A percentile compares a stretch with the other conserved stretches of the same genome.
Conservation (phyloP, 352 stramenopile species). For the Phytophthora kernoviae region DNA sequence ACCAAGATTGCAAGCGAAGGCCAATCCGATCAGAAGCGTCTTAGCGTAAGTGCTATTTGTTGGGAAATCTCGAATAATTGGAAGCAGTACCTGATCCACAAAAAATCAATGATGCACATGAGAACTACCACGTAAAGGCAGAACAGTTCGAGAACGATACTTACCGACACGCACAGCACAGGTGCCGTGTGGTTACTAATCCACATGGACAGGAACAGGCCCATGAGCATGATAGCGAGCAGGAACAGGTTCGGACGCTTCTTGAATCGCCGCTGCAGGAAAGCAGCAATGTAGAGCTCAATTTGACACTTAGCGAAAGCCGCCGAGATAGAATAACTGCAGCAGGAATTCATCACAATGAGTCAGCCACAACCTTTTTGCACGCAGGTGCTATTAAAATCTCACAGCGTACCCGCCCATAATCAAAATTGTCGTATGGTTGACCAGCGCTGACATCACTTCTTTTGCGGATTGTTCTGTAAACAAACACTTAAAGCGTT, state of each 20-base stretch:
- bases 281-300: conserved; percentile 90
- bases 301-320: conserved; percentile 93
- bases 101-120: conserved; percentile 1
- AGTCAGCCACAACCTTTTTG: conserved; percentile 4
- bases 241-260: conserved; percentile 90
- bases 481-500: background rate
- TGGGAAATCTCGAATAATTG: conserved; percentile 90
- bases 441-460: conserved; percentile 90
- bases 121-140: conserved; percentile 2
- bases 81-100: conserved; percentile 58
- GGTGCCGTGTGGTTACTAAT: conserved; percentile 94
- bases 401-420: conserved; percentile 79
- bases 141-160: background rate
- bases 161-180: conserved; percentile 91
- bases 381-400: background rate
- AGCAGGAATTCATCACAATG: background rate
- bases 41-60: conserved; percentile 89
- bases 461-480: conserved; percentile 84
- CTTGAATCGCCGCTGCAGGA: conserved; percentile 90
- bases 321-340: conserved; percentile 86
- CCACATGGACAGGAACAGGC: conserved; percentile 93
- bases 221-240: conserved; percentile 94
- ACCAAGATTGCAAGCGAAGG: conserved; percentile 93
- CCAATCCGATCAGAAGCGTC: conserved; percentile 90
- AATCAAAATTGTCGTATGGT: conserved; percentile 93